Base-by-base conservation (phyloP, 2,329 filamentous ascomycete genomes). In the Ambrosiella beaveri region DNA sequence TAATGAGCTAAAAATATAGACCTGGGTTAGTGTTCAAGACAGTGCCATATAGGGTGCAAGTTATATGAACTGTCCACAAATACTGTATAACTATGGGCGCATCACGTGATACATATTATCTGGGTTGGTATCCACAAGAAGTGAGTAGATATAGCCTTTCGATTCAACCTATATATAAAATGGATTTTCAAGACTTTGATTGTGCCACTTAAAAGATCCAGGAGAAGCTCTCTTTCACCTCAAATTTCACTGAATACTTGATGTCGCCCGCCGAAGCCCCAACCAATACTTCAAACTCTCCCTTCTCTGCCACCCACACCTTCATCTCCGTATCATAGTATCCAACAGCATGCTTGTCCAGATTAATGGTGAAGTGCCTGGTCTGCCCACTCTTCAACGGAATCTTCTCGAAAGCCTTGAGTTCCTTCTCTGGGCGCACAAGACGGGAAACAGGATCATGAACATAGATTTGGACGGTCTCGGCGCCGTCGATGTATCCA, bases 401-500 rank as follows among this genome's bases (percentile, higher is more conserved):
- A 0, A 85, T 75, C 68, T 86, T 86, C 59, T 77, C 76, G 64
- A 87, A 88, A 0, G 81, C 82, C 39, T 81, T 80, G 1, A 88
- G 72, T 68, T 88, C 84, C 69, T 87, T 86, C 63, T 81, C 77
- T 0, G 84, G 84, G 19, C 84, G 71, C 0, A 78, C 77, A n/a
- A 87, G 71, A 8, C 75, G 71, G 1, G 80, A 80, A 65, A 78
- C 79, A 54, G 78, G 72, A 58, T 85, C 81, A n/a, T 74, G 73
- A 53, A 87, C 72, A 63, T 87, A 88, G 1, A 81, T 71, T 68
- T 88, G 84, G 7, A 86, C 78, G 40, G 79, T 81, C 65, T 87
- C 82, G 1, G 75, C 71, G 1, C 82, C 84, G 1, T 75, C 70
- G 0, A 76, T 67, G 0, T 65, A 62, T 2, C 84, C 84, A 0